Percentiles rank a stretch among this genome's conserved stretches.
Conservation (phyloP, 2,329 filamentous ascomycete species). For the Geosmithia putterillii region DNA sequence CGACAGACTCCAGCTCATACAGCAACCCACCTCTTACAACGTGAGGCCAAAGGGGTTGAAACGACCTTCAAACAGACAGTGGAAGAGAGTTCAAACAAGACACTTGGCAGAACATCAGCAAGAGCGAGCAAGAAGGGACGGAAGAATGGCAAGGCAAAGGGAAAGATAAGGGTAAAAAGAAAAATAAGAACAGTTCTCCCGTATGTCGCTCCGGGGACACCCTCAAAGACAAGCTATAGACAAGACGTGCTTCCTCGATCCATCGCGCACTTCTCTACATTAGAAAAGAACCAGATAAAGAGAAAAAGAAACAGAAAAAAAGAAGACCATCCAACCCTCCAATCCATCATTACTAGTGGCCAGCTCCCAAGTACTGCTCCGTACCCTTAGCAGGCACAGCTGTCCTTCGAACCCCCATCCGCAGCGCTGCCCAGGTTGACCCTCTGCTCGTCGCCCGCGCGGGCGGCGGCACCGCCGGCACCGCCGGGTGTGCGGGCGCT, state of each 20-base stretch:
- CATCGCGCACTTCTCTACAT: too few relatives aligned
- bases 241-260: neutral
- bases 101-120: too few relatives aligned
- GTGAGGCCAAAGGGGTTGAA: too few relatives aligned
- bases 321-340: too few relatives aligned
- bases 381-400: slow-evolving; percentile 63
- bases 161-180: neutral
- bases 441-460: slow-evolving; percentile 55
- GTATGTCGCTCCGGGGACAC: neutral
- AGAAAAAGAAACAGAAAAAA: too few relatives aligned
- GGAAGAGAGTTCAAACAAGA: neutral
- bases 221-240: neutral
- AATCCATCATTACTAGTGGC: too few relatives aligned
- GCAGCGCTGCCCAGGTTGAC: slow-evolving; percentile 71
- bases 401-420: slow-evolving; percentile 71
- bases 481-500: slow-evolving; percentile 65
- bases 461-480: slow-evolving; percentile 43
- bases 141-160: neutral
- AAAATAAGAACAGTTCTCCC: neutral
- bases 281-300: too few relatives aligned
- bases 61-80: too few relatives aligned
- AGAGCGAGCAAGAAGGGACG: neutral
- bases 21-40: too few relatives aligned
- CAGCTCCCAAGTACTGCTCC: neutral
- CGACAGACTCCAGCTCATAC: too few relatives aligned